Conservation (phyloP, 495 filamentous ascomycete genomes). For the Podospora sp. region DNA sequence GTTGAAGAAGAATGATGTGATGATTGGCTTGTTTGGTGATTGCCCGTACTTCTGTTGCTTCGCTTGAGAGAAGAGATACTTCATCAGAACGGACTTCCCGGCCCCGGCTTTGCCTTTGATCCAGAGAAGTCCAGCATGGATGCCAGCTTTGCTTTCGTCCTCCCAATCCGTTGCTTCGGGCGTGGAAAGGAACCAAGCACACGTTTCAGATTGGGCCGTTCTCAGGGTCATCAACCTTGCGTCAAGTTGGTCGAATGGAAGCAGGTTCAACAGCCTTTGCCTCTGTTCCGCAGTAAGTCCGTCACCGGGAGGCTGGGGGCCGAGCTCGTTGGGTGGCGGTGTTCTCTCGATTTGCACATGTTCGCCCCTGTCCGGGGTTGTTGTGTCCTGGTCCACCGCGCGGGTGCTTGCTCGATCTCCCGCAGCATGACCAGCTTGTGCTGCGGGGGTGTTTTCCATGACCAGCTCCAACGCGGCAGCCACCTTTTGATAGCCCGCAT, state of each 20-base stretch:
- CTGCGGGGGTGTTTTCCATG: too few species aligned
- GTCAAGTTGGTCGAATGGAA: slow-evolving; percentile 7
- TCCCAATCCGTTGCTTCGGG: neutral
- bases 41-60: neutral
- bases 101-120: slow-evolving; percentile 13
- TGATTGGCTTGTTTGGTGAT: neutral
- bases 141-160: neutral
- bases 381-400: too few species aligned
- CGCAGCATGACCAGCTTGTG: too few species aligned
- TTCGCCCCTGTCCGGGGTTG: too few species aligned
- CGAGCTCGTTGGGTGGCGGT: too few species aligned
- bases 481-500: slow-evolving; percentile 8
- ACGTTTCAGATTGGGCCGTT: neutral
- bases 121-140: slow-evolving; percentile 6
- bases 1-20: slow-evolving; percentile 26
- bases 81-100: slow-evolving; percentile 18
- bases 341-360: too few species aligned
- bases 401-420: too few species aligned
- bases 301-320: too few species aligned
- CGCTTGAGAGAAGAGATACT: neutral
- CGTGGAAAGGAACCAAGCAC: slow-evolving; percentile 1
- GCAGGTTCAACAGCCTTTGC: neutral
- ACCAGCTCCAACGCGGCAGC: slow-evolving; percentile 3
- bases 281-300: neutral
- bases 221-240: slow-evolving; percentile 4